Percentiles rank a stretch among this genome's conserved stretches.
These are phyloP conservation scores for Botryotinia globosa DNA, from an alignment of 2,329 filamentous ascomycete species.

Conservation along the genomic window DNA sequence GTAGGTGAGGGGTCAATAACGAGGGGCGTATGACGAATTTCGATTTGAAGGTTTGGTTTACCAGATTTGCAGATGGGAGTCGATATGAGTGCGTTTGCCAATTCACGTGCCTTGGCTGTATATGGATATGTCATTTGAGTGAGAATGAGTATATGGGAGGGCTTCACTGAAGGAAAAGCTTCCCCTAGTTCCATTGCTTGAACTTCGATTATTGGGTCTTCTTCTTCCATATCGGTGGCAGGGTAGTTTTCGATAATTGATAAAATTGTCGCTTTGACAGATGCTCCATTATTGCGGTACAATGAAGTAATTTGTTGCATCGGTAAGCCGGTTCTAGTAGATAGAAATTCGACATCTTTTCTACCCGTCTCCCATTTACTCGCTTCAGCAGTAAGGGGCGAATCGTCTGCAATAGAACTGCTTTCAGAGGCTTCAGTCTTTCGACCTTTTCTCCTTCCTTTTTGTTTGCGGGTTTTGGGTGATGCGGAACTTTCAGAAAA, in stretches of 20 bases:
- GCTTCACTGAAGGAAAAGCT: conserved; percentile 53
- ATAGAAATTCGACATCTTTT: conserved; percentile 60
- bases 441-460: conserved; percentile 40
- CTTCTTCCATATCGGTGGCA: conserved; percentile 40
- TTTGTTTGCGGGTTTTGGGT: conserved; percentile 39
- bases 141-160: conserved; percentile 49
- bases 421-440: conserved; percentile 32
- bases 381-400: background rate
- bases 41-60: conserved; percentile 31
- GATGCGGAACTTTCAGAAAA: conserved; percentile 57
- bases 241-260: conserved; percentile 43
- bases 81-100: conserved; percentile 53
- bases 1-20: conserved; percentile 21
- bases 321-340: conserved; percentile 47
- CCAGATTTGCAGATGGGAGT: conserved; percentile 4
- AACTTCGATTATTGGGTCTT: conserved; percentile 45
- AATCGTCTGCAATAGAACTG: conserved; percentile 6
- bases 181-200: conserved; percentile 53
- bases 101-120: conserved; percentile 55
- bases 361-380: conserved; percentile 59
- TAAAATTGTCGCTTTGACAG: conserved; percentile 53
- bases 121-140: conserved; percentile 57
- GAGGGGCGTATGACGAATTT: conserved; percentile 35
- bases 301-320: conserved; percentile 51
- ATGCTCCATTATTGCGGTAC: conserved; percentile 60